These are phyloP conservation scores for Pseudozyma hubeiensis DNA, from an alignment of 1,284 basidiomycete species.

Conservation along the genomic window DNA sequence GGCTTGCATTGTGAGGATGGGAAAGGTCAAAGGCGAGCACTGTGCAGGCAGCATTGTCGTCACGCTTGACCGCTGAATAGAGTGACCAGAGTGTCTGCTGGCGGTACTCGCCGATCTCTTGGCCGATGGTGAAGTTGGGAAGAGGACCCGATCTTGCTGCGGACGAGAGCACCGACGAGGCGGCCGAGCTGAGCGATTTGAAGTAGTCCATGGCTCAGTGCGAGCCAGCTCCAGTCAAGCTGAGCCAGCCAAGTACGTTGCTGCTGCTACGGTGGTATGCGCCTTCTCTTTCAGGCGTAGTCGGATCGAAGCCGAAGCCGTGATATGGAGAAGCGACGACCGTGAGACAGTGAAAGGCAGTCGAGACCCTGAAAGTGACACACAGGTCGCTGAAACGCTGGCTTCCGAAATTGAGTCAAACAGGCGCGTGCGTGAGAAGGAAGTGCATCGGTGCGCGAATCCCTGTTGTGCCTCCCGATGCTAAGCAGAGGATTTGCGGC, in stretches of 20 bases:
- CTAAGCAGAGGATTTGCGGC: not conserved
- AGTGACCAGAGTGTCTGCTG: slow-evolving; percentile 81
- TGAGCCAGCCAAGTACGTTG: not conserved
- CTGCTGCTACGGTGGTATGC: too few species aligned
- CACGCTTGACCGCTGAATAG: slow-evolving; percentile 84
- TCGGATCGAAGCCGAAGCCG: not conserved
- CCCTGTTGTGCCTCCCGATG: not conserved
- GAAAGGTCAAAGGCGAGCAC: slow-evolving; percentile 62
- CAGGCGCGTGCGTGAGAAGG: not conserved
- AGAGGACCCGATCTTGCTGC: slow-evolving; percentile 80
- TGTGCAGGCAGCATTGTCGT: slow-evolving; percentile 76
- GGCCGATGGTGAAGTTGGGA: slow-evolving; percentile 86
- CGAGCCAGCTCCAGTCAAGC: not conserved
- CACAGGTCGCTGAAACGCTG: too few species aligned
- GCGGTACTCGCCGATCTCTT: slow-evolving; percentile 78
- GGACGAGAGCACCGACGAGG: slow-evolving; percentile 84
- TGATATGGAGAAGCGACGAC: not conserved
- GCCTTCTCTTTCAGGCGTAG: not conserved
- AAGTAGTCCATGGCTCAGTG: slow-evolving; percentile 80
- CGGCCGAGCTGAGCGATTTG: slow-evolving; percentile 83
- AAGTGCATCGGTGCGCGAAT: not conserved
- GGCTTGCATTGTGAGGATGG: slow-evolving; percentile 47
- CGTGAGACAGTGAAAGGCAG: too few species aligned
- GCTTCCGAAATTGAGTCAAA: not conserved
- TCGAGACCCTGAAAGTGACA: not conserved